Base-by-base conservation (phyloP, 139 green algal genomes). In the Picochlorum sp. region DNA sequence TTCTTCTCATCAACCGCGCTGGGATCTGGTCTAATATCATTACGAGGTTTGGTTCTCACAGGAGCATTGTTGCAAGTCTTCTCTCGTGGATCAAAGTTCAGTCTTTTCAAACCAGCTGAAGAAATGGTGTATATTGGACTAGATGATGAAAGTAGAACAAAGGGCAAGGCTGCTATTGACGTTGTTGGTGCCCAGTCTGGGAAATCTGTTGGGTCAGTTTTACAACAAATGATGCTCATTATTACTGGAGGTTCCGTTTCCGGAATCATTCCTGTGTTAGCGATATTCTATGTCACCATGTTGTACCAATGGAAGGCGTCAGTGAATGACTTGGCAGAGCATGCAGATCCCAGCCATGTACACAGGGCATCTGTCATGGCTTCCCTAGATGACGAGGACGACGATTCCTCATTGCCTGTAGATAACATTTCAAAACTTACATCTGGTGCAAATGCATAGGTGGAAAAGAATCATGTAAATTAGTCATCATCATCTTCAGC, bases 101-200 rank as follows among this genome's bases (percentile, higher is more conserved):
- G 55, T 21, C 77, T 97, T 77, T 95, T 92, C 77, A 97, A 97
- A 81, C 90, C 90, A 8, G 86, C 89, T 8, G 90, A 96, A 70
- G 90, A 97, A 78, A 96, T 97, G 88, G 89, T 92, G 31, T 88
- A 90, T 73, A 90, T 90, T 30, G 71, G 73, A 4, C 67, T 90
- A 58, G 83, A 89, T 62, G 81, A 87, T 31, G 73, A 91, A 64
- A 75, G 70, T 23, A 67, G 85, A 45, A 95, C 88, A 38, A 92
- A 94, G 63, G 66, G 91, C 54, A 97, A 97, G 73, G 92, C 92
- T 13, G 89, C 92, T 30, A 92, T 98, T 41, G 91, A 96, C 65
- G 88, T 96, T 10, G 84, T 94, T 15, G 87, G 85, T 28, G 78
- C 85, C 3, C 88, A 96, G 72, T 73, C 76, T 9, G 85, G 85